phyloP scores from a whole-genome alignment of 768 basidiomycete species.

The Scleroderma citrinum region DNA sequence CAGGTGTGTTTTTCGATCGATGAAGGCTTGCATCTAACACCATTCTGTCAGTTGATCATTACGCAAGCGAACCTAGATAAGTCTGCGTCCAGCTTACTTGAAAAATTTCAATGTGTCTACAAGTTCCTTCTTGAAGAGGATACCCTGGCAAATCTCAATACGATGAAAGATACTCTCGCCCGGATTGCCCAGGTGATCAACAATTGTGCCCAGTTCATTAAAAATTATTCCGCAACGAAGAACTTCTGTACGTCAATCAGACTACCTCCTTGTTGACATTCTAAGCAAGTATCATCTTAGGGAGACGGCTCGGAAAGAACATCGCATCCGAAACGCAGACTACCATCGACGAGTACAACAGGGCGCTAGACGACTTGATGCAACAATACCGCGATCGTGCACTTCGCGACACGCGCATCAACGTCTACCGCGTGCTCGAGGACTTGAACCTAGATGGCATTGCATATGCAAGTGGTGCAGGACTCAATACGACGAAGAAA shows the following conservation, averaged over 20 bases:
- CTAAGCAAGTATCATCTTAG: no score
- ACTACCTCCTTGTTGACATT: neutral
- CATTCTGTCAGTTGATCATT: neutral
- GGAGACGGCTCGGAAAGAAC: no score
- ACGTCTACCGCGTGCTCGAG: no score
- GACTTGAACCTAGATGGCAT: neutral
- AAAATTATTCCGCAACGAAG: constrained; percentile 18
- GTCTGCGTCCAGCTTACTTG: neutral
- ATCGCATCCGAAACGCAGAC: no score
- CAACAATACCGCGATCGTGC: no score
- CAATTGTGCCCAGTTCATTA: constrained; percentile 25
- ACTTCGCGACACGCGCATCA: no score
- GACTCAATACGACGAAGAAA: neutral
- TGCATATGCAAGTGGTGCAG: neutral
- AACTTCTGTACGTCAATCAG: constrained; percentile 10
- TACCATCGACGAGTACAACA: no score
- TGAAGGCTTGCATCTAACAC: neutral
- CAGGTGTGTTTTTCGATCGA: neutral
- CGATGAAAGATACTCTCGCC: neutral
- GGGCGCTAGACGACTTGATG: no score
- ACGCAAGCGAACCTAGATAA: neutral
- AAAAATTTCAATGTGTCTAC: constrained; percentile 10
- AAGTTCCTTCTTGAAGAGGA: neutral
- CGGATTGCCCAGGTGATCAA: constrained; percentile 14
- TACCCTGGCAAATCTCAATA: neutral